These are phyloP conservation scores for Aquilaria yunnanensis DNA, from an alignment of 345 rosid species.

Conservation along the genomic window DNA sequence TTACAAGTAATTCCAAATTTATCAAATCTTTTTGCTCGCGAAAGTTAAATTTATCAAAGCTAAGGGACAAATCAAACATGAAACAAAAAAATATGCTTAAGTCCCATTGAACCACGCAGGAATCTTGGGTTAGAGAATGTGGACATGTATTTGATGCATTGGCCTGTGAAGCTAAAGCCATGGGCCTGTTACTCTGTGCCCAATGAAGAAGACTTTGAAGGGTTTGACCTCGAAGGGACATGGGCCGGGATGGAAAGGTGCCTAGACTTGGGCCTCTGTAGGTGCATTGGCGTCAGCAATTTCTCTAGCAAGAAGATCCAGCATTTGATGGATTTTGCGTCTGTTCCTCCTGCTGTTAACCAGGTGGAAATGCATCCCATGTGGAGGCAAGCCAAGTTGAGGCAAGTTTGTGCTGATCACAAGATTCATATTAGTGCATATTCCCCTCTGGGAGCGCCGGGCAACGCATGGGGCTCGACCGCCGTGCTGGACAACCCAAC, in stretches of 20 bases:
- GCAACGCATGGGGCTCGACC: conserved; percentile 72
- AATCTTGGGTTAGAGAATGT: conserved; percentile 59
- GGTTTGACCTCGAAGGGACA: conserved; percentile 57
- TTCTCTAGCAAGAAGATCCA: conserved; percentile 63
- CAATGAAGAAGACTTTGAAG: conserved; percentile 60
- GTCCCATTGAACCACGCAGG: conserved; percentile 20
- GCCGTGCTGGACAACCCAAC: conserved; percentile 60
- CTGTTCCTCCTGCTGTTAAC: conserved; percentile 64
- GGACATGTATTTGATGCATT: conserved; percentile 90
- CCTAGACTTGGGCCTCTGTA: conserved; percentile 62
- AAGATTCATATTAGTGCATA: conserved; percentile 80
- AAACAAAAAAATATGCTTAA: too few relatives aligned
- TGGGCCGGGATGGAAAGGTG: conserved; percentile 89
- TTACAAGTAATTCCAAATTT: too few relatives aligned
- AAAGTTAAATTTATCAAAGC: too few relatives aligned
- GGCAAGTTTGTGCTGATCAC: conserved; percentile 51
- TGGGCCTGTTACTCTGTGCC: conserved; percentile 47
- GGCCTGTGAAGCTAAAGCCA: conserved; percentile 88
- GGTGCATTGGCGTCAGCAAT: conserved; percentile 82
- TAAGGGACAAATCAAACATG: too few relatives aligned
- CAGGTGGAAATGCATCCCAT: conserved; percentile 98
- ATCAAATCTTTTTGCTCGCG: too few relatives aligned
- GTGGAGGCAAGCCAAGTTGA: conserved; percentile 78
- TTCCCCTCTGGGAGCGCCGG: conserved; percentile 82
- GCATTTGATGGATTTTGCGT: conserved; percentile 47